Evolutionary conservation across 306 rosid genomes (phyloP), one percentile per base, ranked within the genome.

Genomic region (Inga oerstediana): DNA sequence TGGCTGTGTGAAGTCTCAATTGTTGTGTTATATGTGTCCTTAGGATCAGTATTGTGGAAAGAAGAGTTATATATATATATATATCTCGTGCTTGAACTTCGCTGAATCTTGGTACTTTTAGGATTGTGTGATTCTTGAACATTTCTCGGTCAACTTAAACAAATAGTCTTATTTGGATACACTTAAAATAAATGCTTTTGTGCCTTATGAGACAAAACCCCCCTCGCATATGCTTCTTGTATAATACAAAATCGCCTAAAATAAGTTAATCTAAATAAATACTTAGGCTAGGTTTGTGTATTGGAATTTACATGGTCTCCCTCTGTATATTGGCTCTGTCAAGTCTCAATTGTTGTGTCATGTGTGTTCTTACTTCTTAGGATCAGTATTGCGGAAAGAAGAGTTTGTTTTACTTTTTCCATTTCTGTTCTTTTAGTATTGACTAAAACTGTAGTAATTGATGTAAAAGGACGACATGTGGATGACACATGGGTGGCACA

Each of bases 401-500:
- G 72, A 59, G 72, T 80, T 61, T 35, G 14, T 24, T 49, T 54
- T 19, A 5, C 10, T 20, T n/a, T 54, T 54, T 10, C 5, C 27
- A 15, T 68, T 10, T 68, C 30, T 64, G 15, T 10, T 24, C 17
- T 27, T 62, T 7, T 24, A 62, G 68, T 62, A 24, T 4, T 14
- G 76, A 72, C 56, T 12, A 44, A 44, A 24, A 32, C 16, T 45
- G 30, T 72, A 27, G 20, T 72, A 14, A 70, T 41, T 24, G 22
- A 24, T 82, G 76, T 30, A 44, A 39, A 67, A 95, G 99, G 99
- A 73, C 92, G 98, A 67, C 97, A 95, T 88, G 94, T 92, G 58
- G 99, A 91, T 77, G 99, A 95, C 85, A 93, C 98, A 14, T 92
- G 99, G 99, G 96, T 85, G 89, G 96, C 96, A 19, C 83, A 87